Evolutionary conservation across 177 flowering plant species (phyloP).

Genomic region (Vitis hybrid): DNA sequence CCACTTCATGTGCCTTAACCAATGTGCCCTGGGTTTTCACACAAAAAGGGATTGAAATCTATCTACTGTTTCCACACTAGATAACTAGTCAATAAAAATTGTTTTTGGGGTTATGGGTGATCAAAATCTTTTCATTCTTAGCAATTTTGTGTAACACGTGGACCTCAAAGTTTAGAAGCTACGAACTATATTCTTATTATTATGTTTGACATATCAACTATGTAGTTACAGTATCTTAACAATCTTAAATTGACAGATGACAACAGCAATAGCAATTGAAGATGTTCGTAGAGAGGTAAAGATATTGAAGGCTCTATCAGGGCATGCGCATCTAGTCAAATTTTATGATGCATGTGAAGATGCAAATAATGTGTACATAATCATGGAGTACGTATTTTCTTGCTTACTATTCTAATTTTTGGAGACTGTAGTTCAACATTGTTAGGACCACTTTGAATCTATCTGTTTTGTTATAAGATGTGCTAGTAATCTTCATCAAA

Average conservation of each 20-base stretch:
- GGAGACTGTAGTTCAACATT: neutral
- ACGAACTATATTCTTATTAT: neutral
- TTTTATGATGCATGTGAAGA: conserved; percentile 77
- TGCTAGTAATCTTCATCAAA: neutral
- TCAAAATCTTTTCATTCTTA: too few relatives aligned
- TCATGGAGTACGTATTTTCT: conserved; percentile 68
- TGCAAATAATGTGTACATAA: conserved; percentile 68
- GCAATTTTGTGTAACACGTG: too few relatives aligned
- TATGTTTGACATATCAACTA: neutral
- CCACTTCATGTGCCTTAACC: too few relatives aligned
- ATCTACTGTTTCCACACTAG: too few relatives aligned
- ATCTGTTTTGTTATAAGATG: neutral
- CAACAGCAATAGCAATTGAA: conserved; percentile 72
- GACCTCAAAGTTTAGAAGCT: neutral
- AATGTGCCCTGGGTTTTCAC: too few relatives aligned
- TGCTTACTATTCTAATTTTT: neutral
- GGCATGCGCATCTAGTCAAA: conserved; percentile 60
- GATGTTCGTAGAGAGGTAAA: conserved; percentile 84
- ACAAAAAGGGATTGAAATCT: too few relatives aligned
- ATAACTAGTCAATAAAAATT: too few relatives aligned
- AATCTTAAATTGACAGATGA: conserved; percentile 51
- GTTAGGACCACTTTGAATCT: neutral
- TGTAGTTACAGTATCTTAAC: conserved; percentile 5
- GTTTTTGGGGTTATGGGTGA: too few relatives aligned
- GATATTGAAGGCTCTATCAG: conserved; percentile 66